A percentile compares a stretch with the other conserved stretches of the same genome.
phyloP scores from a whole-genome alignment of 2,329 filamentous ascomycete species.

The Fusarium sarcochroum region DNA sequence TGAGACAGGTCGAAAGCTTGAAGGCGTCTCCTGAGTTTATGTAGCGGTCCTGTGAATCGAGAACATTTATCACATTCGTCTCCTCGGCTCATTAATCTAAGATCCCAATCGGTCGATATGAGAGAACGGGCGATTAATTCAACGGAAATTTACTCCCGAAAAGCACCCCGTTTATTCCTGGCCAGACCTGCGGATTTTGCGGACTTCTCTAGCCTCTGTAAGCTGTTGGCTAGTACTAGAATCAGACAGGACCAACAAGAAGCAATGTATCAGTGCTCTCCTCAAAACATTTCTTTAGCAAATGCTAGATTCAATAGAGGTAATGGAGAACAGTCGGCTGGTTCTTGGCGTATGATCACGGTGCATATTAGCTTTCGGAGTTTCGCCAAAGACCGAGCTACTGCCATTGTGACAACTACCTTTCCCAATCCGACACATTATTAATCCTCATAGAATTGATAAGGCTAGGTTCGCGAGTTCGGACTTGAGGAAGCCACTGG shows the following conservation, averaged over 20 bases:
- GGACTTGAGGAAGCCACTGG: not conserved
- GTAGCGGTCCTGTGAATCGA: accelerated
- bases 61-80: not conserved
- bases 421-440: not conserved
- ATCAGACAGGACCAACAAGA: too few relatives aligned
- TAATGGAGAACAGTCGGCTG: too few relatives aligned
- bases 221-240: too few relatives aligned
- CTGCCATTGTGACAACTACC: not conserved
- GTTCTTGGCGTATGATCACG: too few relatives aligned
- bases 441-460: not conserved
- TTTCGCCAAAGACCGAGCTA: not conserved
- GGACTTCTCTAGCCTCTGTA: too few relatives aligned
- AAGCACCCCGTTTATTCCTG: too few relatives aligned
- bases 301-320: too few relatives aligned
- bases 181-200: too few relatives aligned
- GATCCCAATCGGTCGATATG: not conserved
- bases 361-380: not conserved
- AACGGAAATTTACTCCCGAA: not conserved
- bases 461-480: not conserved
- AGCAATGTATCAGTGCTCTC: too few relatives aligned
- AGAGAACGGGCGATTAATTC: not conserved
- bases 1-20: not conserved
- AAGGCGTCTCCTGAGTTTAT: not conserved
- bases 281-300: too few relatives aligned
- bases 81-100: accelerated